These are phyloP conservation scores for Mallotus nudiflorus DNA, from an alignment of 345 rosid genomes.

Conservation along the genomic window DNA sequence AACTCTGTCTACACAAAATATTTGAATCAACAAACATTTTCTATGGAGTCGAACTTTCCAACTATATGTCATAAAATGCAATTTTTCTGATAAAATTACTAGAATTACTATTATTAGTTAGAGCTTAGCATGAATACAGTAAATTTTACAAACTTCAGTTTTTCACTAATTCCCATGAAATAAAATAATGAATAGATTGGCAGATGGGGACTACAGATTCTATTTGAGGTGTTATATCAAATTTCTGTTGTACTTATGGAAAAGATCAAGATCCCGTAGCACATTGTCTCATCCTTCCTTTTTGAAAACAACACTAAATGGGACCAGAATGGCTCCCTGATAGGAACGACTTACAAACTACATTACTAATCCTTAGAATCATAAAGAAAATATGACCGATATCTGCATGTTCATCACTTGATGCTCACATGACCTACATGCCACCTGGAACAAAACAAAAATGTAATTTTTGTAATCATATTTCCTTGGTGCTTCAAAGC, in stretches of 20 bases:
- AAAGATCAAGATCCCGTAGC: not conserved
- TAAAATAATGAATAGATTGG: not conserved
- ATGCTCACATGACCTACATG: not conserved
- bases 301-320: not conserved
- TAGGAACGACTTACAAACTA: not conserved
- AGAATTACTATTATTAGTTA: not conserved
- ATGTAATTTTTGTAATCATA: not conserved
- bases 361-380: not conserved
- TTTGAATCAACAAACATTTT: not conserved
- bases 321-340: not conserved
- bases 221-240: not conserved
- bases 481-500: not conserved
- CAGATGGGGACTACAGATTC: not conserved
- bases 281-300: not conserved
- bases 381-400: not conserved
- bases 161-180: not conserved
- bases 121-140: not conserved
- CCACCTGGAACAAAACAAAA: not conserved
- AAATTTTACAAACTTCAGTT: not conserved
- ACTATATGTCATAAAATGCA: not conserved
- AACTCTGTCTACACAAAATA: conserved; percentile 13
- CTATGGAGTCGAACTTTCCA: not conserved
- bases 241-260: not conserved
- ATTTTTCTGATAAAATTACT: not conserved
- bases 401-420: not conserved